Conservation (phyloP, 2,329 filamentous ascomycete species). For the Onygenales sp. region DNA sequence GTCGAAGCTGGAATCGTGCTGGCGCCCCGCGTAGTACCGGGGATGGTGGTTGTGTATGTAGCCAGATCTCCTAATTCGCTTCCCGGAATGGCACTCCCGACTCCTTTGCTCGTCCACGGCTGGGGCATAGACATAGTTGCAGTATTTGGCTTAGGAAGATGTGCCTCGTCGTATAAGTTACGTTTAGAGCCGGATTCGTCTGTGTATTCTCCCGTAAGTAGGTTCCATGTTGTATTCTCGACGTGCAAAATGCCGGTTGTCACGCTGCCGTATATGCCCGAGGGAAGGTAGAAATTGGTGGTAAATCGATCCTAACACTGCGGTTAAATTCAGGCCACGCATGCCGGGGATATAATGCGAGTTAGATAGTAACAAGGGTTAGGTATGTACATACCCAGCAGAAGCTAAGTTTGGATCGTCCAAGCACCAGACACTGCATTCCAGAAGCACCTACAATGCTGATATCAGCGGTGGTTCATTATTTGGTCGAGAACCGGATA, state of each 20-base stretch:
- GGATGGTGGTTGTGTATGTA: conserved; percentile 1
- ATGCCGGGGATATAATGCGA: background rate
- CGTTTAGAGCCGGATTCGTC: conserved; percentile 28
- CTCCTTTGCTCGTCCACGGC: conserved; percentile 37
- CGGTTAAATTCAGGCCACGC: background rate
- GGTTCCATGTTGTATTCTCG: conserved; percentile 27
- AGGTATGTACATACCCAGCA: conserved; percentile 30
- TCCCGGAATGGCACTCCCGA: conserved; percentile 38
- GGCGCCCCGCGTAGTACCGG: background rate
- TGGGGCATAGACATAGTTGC: conserved; percentile 35
- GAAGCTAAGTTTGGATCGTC: conserved; percentile 34
- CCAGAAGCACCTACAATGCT: background rate
- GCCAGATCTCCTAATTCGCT: conserved; percentile 28
- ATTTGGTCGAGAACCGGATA: background rate
- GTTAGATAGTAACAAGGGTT: background rate
- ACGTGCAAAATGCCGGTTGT: conserved; percentile 34
- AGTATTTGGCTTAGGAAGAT: conserved; percentile 33
- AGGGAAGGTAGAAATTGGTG: conserved; percentile 40
- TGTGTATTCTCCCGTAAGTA: conserved; percentile 37
- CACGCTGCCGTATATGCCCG: conserved; percentile 39
- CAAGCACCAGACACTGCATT: conserved; percentile 34
- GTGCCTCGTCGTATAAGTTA: conserved; percentile 35
- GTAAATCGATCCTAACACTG: conserved; percentile 37
- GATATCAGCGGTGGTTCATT: background rate
- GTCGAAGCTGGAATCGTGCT: conserved; percentile 3